Evolutionary conservation across 129 eudicot genomes (phyloP).

Genomic region (Logfia minima): DNA sequence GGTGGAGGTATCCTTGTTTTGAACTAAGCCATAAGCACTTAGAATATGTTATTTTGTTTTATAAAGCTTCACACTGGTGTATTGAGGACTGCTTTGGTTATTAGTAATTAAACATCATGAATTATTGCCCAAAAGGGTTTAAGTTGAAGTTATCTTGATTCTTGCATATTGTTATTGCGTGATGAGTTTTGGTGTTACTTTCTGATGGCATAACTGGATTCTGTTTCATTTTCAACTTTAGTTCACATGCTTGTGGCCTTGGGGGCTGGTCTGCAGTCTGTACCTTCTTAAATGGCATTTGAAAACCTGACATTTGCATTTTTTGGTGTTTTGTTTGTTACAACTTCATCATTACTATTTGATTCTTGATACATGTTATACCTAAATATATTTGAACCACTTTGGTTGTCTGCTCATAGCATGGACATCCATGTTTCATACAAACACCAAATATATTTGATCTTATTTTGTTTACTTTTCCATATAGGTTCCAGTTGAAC

Average conservation of each 20-base stretch:
- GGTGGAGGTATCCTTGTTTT: not conserved
- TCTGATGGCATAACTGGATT: not conserved
- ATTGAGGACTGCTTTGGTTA: not conserved
- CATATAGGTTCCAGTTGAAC: constrained; percentile 78
- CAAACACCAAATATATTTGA: not conserved
- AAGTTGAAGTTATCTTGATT: not conserved
- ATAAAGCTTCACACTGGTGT: not conserved
- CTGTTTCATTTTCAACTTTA: not conserved
- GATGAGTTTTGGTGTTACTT: not conserved
- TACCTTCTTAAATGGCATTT: not conserved
- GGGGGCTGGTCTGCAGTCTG: not conserved
- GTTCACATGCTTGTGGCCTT: not conserved
- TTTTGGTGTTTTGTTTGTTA: not conserved
- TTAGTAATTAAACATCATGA: not conserved
- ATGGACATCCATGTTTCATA: not conserved
- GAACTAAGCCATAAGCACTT: not conserved
- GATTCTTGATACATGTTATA: not conserved
- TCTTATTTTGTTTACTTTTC: constrained; percentile 26
- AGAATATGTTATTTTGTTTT: not conserved
- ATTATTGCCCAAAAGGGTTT: not conserved
- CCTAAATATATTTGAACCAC: not conserved
- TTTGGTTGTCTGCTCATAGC: not conserved
- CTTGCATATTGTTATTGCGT: not conserved
- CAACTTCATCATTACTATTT: not conserved
- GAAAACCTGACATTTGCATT: not conserved